These are phyloP conservation scores for Thelephora terrestris DNA, from an alignment of 1,284 basidiomycete genomes.

Conservation along the genomic window DNA sequence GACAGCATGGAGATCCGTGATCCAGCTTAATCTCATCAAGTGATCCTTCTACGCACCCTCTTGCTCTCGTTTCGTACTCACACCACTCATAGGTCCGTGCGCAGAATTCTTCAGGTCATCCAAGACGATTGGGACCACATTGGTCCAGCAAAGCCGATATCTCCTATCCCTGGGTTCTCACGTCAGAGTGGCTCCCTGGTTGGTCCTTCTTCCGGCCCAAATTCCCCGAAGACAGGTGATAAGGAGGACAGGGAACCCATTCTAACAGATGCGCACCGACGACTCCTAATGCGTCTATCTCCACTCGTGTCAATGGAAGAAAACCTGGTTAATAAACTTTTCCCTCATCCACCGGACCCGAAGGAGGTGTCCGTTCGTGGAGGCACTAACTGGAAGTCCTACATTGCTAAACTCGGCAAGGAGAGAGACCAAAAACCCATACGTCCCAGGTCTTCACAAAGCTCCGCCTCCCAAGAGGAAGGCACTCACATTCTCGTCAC, in stretches of 20 bases:
- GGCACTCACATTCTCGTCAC: conserved; percentile 14
- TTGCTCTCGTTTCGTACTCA: not conserved
- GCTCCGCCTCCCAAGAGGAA: not conserved
- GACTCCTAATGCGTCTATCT: conserved; percentile 41
- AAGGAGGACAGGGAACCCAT: conserved; percentile 5
- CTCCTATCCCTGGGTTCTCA: conserved; percentile 6
- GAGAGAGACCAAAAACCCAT: not conserved
- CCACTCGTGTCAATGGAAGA: conserved; percentile 53
- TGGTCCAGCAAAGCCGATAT: conserved; percentile 5
- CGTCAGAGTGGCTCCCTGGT: not conserved
- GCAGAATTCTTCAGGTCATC: conserved; percentile 39
- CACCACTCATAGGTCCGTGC: conserved; percentile 33
- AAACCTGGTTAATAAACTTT: conserved; percentile 35
- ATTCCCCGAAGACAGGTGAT: too few relatives aligned
- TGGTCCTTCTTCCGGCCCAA: too few relatives aligned
- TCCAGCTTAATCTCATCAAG: conserved; percentile 62
- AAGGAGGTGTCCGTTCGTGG: conserved; percentile 45
- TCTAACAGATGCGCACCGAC: conserved; percentile 29
- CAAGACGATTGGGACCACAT: conserved; percentile 36
- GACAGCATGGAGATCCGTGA: conserved; percentile 48
- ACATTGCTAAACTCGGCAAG: not conserved
- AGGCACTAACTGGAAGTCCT: conserved; percentile 45
- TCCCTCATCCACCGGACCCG: conserved; percentile 20
- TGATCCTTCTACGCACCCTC: conserved; percentile 13
- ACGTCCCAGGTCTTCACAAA: not conserved